Evolutionary conservation across 1,139 yeast genomes (phyloP), one percentile per base, ranked within the genome.

Genomic region (Dujonia santamariae): DNA sequence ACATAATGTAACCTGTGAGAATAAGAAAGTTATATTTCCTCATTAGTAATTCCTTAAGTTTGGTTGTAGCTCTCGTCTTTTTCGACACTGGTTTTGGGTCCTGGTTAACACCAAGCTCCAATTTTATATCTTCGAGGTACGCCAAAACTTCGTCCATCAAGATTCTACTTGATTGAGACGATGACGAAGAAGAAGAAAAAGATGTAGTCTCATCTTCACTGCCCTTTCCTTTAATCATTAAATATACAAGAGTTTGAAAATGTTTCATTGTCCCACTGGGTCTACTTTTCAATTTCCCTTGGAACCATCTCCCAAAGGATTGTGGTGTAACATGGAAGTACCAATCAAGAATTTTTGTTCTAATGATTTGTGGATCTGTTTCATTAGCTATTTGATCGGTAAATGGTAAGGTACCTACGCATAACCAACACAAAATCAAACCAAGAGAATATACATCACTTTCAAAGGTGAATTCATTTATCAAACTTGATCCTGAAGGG

Each of bases 391-490:
- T 47, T 6, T 38, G 15, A 1, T 47, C 43, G 1, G 66, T 40
- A 34, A 64, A 86, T 0, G 96, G 96, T 24, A 86, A 59, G 17
- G 60, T 60, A 1, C 88, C 85, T 51, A 80, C 81, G 41, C 90
- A 78, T 36, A 87, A 56, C 53, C 74, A 85, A 51, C 85, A 80
- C 31, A 86, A 57, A 22, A 86, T 83, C 77, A 88, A 75, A 0
- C 96, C 97, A 26, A 87, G 55, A 0, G 95, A 83, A 52, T 85
- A 87, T 33, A 85, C 70, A 54, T 87, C 97, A 20, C 95, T 79
- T 31, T 77, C 74, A 48, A 72, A 78, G 7, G 81, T 73, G 48
- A 82, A 85, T 34, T 81, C 78, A 25, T 69, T 50, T 22, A 51
- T 65, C 31, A 71, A 56, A 9, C 44, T 46, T 29, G 47, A 36